Evolutionary conservation across 805 yeast genomes (phyloP).

Genomic region (Saccharomycopsis capsularis): DNA sequence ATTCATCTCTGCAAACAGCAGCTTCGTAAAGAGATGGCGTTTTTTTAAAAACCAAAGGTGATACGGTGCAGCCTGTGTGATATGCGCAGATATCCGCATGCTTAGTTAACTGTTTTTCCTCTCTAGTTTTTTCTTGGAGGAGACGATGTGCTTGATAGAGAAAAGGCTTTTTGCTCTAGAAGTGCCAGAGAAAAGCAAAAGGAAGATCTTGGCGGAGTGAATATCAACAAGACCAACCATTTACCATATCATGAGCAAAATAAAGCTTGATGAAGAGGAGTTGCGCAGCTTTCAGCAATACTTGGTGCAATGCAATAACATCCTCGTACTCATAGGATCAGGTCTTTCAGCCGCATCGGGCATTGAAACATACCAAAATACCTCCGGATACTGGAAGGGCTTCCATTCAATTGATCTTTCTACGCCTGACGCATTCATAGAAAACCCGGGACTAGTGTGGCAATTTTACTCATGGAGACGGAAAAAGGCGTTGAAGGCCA

Average conservation of each 20-base stretch:
- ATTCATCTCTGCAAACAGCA: too few species aligned
- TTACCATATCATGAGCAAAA: neutral
- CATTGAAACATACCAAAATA: constrained; percentile 63
- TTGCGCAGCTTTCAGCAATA: constrained; percentile 41
- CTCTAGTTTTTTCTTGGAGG: too few species aligned
- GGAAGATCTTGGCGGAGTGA: too few species aligned
- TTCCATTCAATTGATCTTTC: constrained; percentile 79
- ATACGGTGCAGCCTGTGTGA: too few species aligned
- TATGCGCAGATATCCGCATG: too few species aligned
- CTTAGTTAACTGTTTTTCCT: too few species aligned
- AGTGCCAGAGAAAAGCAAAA: too few species aligned
- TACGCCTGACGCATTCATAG: constrained; percentile 83
- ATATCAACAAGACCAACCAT: neutral
- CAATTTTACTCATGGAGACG: constrained; percentile 75
- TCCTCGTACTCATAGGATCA: constrained; percentile 71
- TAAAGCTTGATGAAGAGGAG: constrained; percentile 3
- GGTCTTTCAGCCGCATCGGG: constrained; percentile 79
- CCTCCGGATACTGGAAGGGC: constrained; percentile 70
- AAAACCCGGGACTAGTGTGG: constrained; percentile 86
- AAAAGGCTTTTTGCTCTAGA: too few species aligned
- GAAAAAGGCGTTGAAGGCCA: constrained; percentile 52
- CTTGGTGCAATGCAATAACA: constrained; percentile 37
- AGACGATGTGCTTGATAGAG: too few species aligned
- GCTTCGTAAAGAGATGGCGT: too few species aligned
- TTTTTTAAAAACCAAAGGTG: too few species aligned